Evolutionary conservation across 2,329 filamentous ascomycete genomes (phyloP), one percentile per base, ranked within the genome.

Genomic region (Eutypella sp.): DNA sequence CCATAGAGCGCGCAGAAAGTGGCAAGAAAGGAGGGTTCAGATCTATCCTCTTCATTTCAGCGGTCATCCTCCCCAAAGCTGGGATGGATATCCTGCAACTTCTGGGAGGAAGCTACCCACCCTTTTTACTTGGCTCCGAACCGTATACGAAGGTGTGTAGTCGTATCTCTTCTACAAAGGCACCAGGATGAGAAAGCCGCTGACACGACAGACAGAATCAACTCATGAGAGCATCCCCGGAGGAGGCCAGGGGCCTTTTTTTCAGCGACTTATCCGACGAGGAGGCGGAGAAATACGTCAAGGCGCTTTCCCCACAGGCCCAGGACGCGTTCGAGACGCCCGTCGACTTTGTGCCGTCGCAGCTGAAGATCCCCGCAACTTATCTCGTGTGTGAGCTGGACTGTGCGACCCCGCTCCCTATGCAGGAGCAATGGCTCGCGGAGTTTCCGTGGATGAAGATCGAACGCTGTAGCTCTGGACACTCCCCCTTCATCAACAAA

Each of bases 301-400:
- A 49, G 13, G 36, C 42, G 1, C 42, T 54, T 5, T 31, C 47
- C 3, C 41, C 51, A 6, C 46, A 49, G 18, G 52, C 53, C 1
- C 51, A 54, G 40, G 51, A 53, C 25, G 46, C 53, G 4, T 42
- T 54, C 41, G 51, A 56, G 43, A 48, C 39, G 4, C 45, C 47
- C 16, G 44, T 45, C n/a, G 41, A 47, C 10, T 54, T 47, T 31
- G 42, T 46, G 23, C 43, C 47, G 2, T 37, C 51, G 13, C 49
- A 54, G 29, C 41, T 53, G 16, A 49, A 42, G 29, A 47, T 56
- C 16, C 51, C 51, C 6, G 51, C 42, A 20, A 38, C 40, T 19
- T 56, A 48, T 22, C 37, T 54, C 5, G 24, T 56, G 5, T 49
- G 41, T 25, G 52, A 51, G 37, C 40, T 43, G 27, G 53, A 55